Evolutionary conservation across 1,139 yeast species (phyloP), one percentile per base, ranked within the genome.

Genomic region (Geotrichum histeridarum): DNA sequence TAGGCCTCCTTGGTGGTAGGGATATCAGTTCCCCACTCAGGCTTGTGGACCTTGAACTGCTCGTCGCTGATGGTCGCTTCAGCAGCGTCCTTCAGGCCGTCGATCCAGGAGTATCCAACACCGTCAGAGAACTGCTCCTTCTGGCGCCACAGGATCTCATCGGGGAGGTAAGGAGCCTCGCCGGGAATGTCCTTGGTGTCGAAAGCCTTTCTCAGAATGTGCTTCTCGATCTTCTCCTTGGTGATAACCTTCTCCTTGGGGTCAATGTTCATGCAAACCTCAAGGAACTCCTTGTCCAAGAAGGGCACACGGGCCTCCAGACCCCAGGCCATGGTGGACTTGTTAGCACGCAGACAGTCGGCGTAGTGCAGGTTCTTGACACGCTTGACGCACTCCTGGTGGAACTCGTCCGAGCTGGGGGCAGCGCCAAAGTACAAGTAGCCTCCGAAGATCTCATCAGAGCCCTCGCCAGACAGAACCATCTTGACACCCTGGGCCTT

Each of bases 291-390:
- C 76, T 84, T 88, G 74, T 93, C 99, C 75, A 93, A 81, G 85
- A 93, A 93, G 63, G 99, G 99, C 65, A 93, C 99, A 76, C 99
- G 87, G 59, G 99, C 99, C 77, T 93, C 99, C 63, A 93, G 81
- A 72, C 99, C 99, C 99, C 99, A 93, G 42, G 99, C 99, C 97
- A 93, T 88, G 60, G 99, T 93, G 37, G 98, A 91, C 77, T 93
- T 93, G 88, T 93, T 93, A 63, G 99, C 99, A 74, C 99, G 86
- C 70, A 93, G 78, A 77, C 98, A 91, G 77, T 93, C 99, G 60
- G 99, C 91, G 66, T 84, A 84, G 74, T 93, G 97, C 74, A 93
- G 80, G 91, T 93, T 91, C 80, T 93, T 89, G 65, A 93, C 97
- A 73, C 99, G 82, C 76, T 85, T 78, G 59, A 94, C 96, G 74